phyloP scores from a whole-genome alignment of 306 rosid species.

The Cucurbita ficifolia region DNA sequence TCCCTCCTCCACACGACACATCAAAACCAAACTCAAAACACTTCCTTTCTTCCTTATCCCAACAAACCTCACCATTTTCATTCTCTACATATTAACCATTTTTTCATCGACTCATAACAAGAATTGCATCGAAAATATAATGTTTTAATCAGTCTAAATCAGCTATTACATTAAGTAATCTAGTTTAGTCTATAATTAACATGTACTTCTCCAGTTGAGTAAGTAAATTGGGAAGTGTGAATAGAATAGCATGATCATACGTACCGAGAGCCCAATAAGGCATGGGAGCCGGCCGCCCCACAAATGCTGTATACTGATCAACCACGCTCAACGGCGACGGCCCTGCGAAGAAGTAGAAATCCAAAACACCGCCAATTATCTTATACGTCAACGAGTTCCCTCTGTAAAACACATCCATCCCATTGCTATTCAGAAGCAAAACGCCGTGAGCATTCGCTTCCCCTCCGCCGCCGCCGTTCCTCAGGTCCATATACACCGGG shows the following conservation, averaged over 20 bases:
- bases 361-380: constrained; percentile 78
- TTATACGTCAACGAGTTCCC: constrained; percentile 73
- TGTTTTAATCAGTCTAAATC: too few relatives aligned
- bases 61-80: neutral
- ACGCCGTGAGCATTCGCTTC: constrained; percentile 61
- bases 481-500: constrained; percentile 81
- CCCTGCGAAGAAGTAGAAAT: constrained; percentile 85
- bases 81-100: neutral
- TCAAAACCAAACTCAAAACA: neutral
- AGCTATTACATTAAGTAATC: too few relatives aligned
- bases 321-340: constrained; percentile 66
- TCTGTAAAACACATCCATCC: constrained; percentile 82
- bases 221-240: too few relatives aligned
- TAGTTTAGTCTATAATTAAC: too few relatives aligned
- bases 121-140: too few relatives aligned
- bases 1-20: neutral
- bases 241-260: neutral
- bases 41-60: neutral
- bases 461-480: constrained; percentile 46
- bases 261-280: constrained; percentile 96
- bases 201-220: too few relatives aligned
- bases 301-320: constrained; percentile 80
- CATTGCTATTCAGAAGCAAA: constrained; percentile 78
- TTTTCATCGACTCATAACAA: too few relatives aligned
- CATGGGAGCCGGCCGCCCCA: constrained; percentile 94